A percentile compares a stretch with the other conserved stretches of the same genome.
phyloP scores from a whole-genome alignment of 768 basidiomycete genomes.

The Tricholoma flavovirens region DNA sequence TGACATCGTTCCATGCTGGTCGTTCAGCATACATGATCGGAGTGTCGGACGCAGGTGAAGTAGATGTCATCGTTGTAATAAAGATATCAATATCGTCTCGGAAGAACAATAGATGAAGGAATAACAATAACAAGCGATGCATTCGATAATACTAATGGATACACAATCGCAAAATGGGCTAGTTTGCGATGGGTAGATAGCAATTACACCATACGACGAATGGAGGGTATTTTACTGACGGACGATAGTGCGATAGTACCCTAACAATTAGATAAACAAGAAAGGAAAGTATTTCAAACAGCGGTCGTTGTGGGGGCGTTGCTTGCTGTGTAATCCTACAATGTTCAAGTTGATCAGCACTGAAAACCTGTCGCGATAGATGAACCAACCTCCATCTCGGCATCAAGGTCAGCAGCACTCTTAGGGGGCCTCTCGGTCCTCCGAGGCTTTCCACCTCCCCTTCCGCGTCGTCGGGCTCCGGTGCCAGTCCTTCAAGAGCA shows the following conservation, averaged over 20 bases:
- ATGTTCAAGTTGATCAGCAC: constrained; percentile 4
- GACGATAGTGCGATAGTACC: constrained; percentile 4
- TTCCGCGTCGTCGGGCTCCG: constrained; percentile 38
- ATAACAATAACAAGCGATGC: neutral
- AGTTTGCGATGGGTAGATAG: too few relatives aligned
- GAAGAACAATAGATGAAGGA: constrained; percentile 1
- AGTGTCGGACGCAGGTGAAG: constrained; percentile 2
- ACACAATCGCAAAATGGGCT: neutral
- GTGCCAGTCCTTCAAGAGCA: constrained; percentile 24
- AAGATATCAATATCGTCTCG: neutral
- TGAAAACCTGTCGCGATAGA: neutral
- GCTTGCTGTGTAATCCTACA: constrained; percentile 64
- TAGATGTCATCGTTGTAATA: constrained; percentile 11
- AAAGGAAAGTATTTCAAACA: constrained; percentile 17
- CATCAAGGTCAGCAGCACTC: constrained; percentile 87
- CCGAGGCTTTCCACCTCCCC: constrained; percentile 38
- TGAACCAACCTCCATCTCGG: constrained; percentile 87
- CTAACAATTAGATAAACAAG: constrained; percentile 10
- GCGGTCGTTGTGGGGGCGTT: constrained; percentile 43
- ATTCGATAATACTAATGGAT: neutral
- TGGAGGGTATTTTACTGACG: neutral
- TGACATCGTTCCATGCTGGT: constrained; percentile 76
- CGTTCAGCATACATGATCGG: constrained; percentile 49
- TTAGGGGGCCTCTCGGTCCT: constrained; percentile 66
- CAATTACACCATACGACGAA: too few relatives aligned